These are phyloP conservation scores for Orbilia quercus DNA, from an alignment of 2,329 filamentous ascomycete species.

Conservation along the genomic window DNA sequence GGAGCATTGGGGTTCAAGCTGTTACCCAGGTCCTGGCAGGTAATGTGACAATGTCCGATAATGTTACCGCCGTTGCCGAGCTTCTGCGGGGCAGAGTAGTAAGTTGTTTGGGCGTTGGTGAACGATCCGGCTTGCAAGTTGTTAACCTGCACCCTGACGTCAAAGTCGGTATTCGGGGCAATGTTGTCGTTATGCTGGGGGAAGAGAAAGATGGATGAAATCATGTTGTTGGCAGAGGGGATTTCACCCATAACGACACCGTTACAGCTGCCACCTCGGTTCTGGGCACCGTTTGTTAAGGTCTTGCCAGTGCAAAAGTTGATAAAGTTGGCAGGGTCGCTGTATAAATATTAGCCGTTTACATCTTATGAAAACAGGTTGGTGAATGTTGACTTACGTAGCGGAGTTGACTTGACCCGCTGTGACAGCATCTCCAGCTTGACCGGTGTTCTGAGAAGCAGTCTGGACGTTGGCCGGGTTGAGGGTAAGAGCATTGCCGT, in stretches of 20 bases:
- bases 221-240: slow-evolving; percentile 67
- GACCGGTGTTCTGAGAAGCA: slow-evolving; percentile 64
- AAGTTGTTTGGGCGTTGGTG: slow-evolving; percentile 68
- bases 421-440: slow-evolving; percentile 61
- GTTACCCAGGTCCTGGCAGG: slow-evolving; percentile 66
- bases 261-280: slow-evolving; percentile 69
- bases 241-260: slow-evolving; percentile 71
- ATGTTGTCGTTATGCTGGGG: slow-evolving; percentile 65
- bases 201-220: slow-evolving; percentile 68
- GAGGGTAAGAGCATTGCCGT: slow-evolving; percentile 59
- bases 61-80: slow-evolving; percentile 64
- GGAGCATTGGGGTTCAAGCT: slow-evolving; percentile 63
- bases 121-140: slow-evolving; percentile 69
- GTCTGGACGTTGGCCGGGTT: slow-evolving; percentile 64
- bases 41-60: slow-evolving; percentile 68
- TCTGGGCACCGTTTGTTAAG: slow-evolving; percentile 69
- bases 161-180: slow-evolving; percentile 64
- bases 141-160: slow-evolving; percentile 66
- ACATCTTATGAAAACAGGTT: too few relatives aligned
- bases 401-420: slow-evolving; percentile 64
- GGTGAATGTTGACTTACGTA: too few relatives aligned
- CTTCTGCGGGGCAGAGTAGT: slow-evolving; percentile 69
- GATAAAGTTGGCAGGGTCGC: slow-evolving; percentile 70
- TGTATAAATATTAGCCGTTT: slow-evolving; percentile 57
- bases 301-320: slow-evolving; percentile 70